Conservation (phyloP, 495 filamentous ascomycete genomes). For the Talaromyces thailandensis region DNA sequence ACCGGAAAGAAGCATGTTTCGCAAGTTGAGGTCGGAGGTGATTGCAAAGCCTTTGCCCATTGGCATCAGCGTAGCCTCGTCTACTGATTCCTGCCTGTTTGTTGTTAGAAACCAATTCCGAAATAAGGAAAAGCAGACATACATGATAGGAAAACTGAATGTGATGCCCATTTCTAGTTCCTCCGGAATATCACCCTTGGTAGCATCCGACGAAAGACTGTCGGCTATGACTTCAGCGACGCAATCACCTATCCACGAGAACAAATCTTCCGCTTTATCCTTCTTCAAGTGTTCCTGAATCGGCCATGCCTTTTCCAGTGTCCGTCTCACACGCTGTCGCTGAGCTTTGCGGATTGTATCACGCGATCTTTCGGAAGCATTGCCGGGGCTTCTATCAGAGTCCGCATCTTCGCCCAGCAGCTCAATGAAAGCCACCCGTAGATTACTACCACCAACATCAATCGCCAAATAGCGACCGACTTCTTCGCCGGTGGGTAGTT, state of each 20-base stretch:
- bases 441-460: constrained; percentile 74
- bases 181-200: constrained; percentile 33
- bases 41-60: constrained; percentile 88
- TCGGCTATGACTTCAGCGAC: constrained; percentile 63
- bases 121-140: constrained; percentile 14
- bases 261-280: constrained; percentile 65
- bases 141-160: constrained; percentile 84
- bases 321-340: constrained; percentile 44
- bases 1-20: constrained; percentile 55
- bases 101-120: background rate
- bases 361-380: constrained; percentile 27
- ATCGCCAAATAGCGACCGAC: constrained; percentile 67
- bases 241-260: constrained; percentile 70
- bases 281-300: constrained; percentile 73
- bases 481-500: constrained; percentile 53
- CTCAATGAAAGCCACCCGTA: constrained; percentile 72
- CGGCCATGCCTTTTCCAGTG: constrained; percentile 65
- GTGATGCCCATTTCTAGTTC: constrained; percentile 72
- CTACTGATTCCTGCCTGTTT: constrained; percentile 60
- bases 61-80: constrained; percentile 70
- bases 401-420: constrained; percentile 43
- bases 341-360: constrained; percentile 38
- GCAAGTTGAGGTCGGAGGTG: constrained; percentile 61
- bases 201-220: constrained; percentile 35
- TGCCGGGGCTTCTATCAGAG: constrained; percentile 21